phyloP scores from a whole-genome alignment of 306 rosid genomes.

The Gillenia trifoliata region DNA sequence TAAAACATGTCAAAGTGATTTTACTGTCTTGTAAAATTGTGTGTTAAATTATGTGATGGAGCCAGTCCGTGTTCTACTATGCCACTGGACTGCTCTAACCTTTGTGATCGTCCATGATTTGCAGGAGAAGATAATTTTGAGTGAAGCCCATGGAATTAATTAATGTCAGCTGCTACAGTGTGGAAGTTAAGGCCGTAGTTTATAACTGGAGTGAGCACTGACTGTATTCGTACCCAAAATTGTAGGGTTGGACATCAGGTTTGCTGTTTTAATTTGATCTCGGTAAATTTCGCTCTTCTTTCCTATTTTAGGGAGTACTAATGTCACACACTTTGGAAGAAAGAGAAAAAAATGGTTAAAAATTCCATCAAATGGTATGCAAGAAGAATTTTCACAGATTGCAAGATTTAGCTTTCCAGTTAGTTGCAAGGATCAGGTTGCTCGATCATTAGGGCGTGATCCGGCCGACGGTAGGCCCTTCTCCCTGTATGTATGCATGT shows the following conservation, averaged over 20 bases:
- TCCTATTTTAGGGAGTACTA: neutral
- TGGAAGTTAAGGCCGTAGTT: neutral
- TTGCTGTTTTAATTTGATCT: neutral
- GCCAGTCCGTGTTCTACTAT: neutral
- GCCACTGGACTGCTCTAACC: neutral
- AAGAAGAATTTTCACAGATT: neutral
- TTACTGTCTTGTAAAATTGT: neutral
- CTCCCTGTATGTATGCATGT: no score
- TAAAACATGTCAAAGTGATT: neutral
- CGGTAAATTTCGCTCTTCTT: neutral
- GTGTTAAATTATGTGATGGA: neutral
- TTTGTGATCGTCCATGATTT: neutral
- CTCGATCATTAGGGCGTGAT: no score
- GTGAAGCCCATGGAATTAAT: neutral
- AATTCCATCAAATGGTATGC: neutral
- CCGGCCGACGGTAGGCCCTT: no score
- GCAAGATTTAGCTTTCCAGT: neutral
- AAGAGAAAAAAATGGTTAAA: no score
- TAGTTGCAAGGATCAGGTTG: no score
- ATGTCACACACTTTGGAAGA: neutral
- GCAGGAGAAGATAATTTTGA: slow-evolving; percentile 2
- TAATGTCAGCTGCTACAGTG: slow-evolving; percentile 3
- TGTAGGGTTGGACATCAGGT: neutral
- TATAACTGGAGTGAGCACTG: neutral
- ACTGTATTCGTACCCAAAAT: neutral